Conservation (phyloP, 2,329 filamentous ascomycete species). For the Trichoderma simmonsii region DNA sequence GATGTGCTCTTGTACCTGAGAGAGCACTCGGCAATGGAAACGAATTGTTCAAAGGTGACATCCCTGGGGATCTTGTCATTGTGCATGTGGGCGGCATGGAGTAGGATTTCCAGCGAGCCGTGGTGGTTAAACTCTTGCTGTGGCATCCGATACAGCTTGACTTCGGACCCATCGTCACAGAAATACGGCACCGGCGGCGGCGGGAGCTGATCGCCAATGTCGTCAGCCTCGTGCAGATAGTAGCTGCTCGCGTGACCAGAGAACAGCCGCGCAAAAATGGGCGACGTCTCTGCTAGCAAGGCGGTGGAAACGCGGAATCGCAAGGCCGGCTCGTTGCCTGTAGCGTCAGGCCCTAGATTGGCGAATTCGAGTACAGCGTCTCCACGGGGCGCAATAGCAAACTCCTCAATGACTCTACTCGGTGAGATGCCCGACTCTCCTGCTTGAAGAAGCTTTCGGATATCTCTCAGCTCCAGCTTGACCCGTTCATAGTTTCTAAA, state of each 20-base stretch:
- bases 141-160: conserved; percentile 51
- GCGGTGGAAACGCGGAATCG: conserved; percentile 52
- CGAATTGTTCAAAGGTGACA: conserved; percentile 47
- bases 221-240: conserved; percentile 36
- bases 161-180: conserved; percentile 43
- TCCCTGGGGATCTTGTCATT: conserved; percentile 44
- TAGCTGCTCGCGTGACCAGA: conserved; percentile 30
- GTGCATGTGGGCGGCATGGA: conserved; percentile 52
- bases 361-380: conserved; percentile 53
- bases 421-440: conserved; percentile 41
- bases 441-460: conserved; percentile 40
- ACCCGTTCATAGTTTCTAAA: conserved; percentile 47
- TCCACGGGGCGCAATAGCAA: conserved; percentile 43
- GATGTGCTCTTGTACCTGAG: conserved; percentile 50
- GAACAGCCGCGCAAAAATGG: conserved; percentile 51
- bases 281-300: conserved; percentile 49
- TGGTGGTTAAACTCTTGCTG: conserved; percentile 46
- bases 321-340: conserved; percentile 37
- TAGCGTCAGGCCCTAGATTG: conserved; percentile 37
- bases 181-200: conserved; percentile 35
- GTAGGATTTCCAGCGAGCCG: conserved; percentile 42
- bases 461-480: conserved; percentile 39
- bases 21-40: conserved; percentile 50
- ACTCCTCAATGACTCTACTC: conserved; percentile 40
- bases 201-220: conserved; percentile 36